Conservation (phyloP, 2,329 filamentous ascomycete genomes). For the Fusarium sp. region DNA sequence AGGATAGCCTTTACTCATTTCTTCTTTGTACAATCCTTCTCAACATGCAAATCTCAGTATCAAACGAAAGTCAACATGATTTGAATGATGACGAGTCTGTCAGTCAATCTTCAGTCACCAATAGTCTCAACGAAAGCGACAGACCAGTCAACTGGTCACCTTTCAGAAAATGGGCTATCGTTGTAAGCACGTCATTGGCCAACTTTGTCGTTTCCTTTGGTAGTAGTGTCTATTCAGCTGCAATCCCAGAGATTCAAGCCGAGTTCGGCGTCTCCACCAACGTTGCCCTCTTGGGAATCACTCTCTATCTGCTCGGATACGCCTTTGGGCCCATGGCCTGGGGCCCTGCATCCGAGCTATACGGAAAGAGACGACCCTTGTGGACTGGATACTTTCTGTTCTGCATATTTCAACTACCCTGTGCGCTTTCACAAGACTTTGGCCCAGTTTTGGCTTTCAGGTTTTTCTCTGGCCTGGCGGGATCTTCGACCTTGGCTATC, state of each 20-base stretch:
- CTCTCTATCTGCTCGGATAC: slow-evolving; percentile 27
- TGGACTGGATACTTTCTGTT: background rate
- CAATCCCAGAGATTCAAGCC: slow-evolving; percentile 1
- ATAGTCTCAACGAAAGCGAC: fast-evolving
- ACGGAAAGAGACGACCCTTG: background rate
- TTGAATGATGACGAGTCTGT: background rate
- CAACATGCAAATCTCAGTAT: too few relatives aligned
- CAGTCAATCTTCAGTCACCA: fast-evolving
- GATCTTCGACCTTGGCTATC: background rate
- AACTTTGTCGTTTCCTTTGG: slow-evolving; percentile 20
- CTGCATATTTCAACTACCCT: background rate
- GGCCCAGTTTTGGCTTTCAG: background rate
- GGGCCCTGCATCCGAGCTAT: slow-evolving; percentile 62
- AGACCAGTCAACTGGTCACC: background rate
- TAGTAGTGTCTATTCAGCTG: slow-evolving; percentile 17
- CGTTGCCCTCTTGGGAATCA: slow-evolving; percentile 6
- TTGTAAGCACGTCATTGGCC: slow-evolving; percentile 6
- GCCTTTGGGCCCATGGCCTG: slow-evolving; percentile 80
- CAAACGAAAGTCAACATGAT: too few relatives aligned
- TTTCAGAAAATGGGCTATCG: slow-evolving; percentile 9
- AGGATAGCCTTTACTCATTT: too few relatives aligned
- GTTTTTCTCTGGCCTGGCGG: background rate
- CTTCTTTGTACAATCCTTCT: too few relatives aligned
- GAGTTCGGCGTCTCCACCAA: slow-evolving; percentile 7
- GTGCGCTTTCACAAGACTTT: background rate